Base-by-base conservation (phyloP, 2,329 filamentous ascomycete genomes). In the Neofusicoccum ribis region DNA sequence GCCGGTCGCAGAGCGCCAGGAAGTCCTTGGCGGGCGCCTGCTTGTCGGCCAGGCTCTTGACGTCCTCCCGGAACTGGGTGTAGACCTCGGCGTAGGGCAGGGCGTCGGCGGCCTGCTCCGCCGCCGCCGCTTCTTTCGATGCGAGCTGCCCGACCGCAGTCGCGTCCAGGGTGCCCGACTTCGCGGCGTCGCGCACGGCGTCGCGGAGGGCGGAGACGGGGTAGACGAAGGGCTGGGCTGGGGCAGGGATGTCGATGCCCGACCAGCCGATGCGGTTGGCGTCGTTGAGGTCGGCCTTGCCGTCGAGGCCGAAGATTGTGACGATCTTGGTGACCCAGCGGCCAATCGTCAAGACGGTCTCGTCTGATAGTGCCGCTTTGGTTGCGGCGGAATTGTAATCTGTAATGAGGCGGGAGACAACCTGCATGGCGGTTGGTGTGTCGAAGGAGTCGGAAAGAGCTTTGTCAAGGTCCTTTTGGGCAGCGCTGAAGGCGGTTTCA, bases 391-490 rank as follows among this genome's bases (percentile, higher is more conserved):
- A 81, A 77, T 97, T 97, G 73, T 90, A 90, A 47, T 90, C 87
- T 54, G 88, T 90, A 67, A 97, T 89, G 27, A 97, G 80, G 64
- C 91, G 88, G 1, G 88, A 87, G 52, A 97, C 89, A n/a, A 88
- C 80, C 56, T 86, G 85, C 90, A 97, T 92, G 5, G 89, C 92
- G 59, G 83, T 81, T 1, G 91, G 88, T 0, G 93, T 97, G 77
- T 97, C 90, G 76, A 97, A 96, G 0, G 93, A 97, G 78, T 96
- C 92, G 70, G 85, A 84, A 15, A 97, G 83, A 1, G 90, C 89
- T 47, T 81, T 80, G 71, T 89, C 80, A n/a, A 89, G 78, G n/a
- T 83, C 81, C 23, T 78, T 72, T 71, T 89, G 84, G 1, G 87
- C 83, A 27, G 80, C 74, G 54, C 84, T 82, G 43, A 90, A 78